These are phyloP conservation scores for Orbilia brochopaga DNA, from an alignment of 2,329 filamentous ascomycete species.

Conservation along the genomic window DNA sequence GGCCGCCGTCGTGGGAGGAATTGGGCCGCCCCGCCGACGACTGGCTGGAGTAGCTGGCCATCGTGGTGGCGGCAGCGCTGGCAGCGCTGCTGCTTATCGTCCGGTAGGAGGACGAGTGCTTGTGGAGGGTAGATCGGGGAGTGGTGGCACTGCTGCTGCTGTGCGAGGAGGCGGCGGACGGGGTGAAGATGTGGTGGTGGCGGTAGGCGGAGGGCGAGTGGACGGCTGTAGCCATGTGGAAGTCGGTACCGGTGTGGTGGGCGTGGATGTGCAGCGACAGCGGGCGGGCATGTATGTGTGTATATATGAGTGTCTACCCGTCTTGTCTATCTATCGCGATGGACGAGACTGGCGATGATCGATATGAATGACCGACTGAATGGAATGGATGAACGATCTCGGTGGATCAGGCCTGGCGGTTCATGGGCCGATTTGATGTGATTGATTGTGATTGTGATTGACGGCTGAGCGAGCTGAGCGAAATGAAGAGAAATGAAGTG, in stretches of 20 bases:
- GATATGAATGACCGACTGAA: too few species aligned
- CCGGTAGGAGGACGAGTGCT: slow-evolving; percentile 47
- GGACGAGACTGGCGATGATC: too few species aligned
- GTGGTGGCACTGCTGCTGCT: slow-evolving; percentile 28
- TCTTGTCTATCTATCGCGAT: too few species aligned
- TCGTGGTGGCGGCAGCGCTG: background rate
- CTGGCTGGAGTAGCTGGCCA: slow-evolving; percentile 46
- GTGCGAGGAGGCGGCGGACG: slow-evolving; percentile 35
- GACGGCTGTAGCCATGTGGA: slow-evolving; percentile 50
- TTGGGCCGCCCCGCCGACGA: slow-evolving; percentile 38
- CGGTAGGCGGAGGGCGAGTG: slow-evolving; percentile 39
- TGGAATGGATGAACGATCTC: too few species aligned
- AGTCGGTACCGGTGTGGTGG: slow-evolving; percentile 30
- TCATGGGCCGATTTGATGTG: too few species aligned
- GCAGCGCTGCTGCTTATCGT: slow-evolving; percentile 40
- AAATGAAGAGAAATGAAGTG: too few species aligned
- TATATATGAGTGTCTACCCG: too few species aligned
- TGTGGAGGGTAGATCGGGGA: slow-evolving; percentile 39
- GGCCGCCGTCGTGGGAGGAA: slow-evolving; percentile 33
- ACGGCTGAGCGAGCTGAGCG: too few species aligned
- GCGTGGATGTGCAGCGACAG: background rate
- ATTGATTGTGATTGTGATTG: too few species aligned
- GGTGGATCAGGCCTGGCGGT: too few species aligned
- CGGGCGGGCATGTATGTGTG: background rate
- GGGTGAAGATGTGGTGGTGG: slow-evolving; percentile 33